Percentiles rank a stretch among this genome's conserved stretches.
These are phyloP conservation scores for Narthecium ossifragum DNA, from an alignment of 106 monocot genomes.

Conservation along the genomic window DNA sequence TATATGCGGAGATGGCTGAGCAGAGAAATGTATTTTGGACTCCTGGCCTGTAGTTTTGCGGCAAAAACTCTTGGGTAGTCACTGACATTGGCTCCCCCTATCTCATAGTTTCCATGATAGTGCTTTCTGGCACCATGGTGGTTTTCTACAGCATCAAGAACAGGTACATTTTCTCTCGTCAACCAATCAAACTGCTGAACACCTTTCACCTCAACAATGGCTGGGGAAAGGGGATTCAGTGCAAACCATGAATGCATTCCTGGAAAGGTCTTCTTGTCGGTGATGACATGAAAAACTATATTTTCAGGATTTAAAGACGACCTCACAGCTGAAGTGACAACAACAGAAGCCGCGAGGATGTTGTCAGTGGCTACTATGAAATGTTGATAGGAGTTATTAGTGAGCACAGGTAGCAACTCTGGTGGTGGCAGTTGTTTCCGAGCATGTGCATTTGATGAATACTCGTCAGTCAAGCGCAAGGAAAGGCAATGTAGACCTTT, in stretches of 20 bases:
- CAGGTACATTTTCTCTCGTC: conserved; percentile 87
- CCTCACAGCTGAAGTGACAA: conserved; percentile 56
- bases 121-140: conserved; percentile 65
- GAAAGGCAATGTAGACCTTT: conserved; percentile 93
- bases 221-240: conserved; percentile 56
- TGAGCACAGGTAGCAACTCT: conserved; percentile 64
- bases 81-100: conserved; percentile 24
- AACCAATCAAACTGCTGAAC: conserved; percentile 94
- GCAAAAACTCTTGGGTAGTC: conserved; percentile 73
- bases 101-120: conserved; percentile 68
- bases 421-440: conserved; percentile 81
- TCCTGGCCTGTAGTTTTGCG: conserved; percentile 71
- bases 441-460: conserved; percentile 94
- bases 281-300: conserved; percentile 93
- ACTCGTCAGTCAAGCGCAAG: conserved; percentile 79
- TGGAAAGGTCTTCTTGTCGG: conserved; percentile 95
- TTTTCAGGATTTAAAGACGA: conserved; percentile 63
- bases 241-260: conserved; percentile 99
- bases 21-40: conserved; percentile 84
- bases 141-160: conserved; percentile 83
- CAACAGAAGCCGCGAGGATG: conserved; percentile 86
- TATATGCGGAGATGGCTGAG: conserved; percentile 94
- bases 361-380: conserved; percentile 79
- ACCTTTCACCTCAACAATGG: conserved; percentile 74
- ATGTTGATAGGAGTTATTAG: conserved; percentile 71